Evolutionary conservation across 2,329 filamentous ascomycete genomes (phyloP).

Genomic region (Pleomassaria siparia): DNA sequence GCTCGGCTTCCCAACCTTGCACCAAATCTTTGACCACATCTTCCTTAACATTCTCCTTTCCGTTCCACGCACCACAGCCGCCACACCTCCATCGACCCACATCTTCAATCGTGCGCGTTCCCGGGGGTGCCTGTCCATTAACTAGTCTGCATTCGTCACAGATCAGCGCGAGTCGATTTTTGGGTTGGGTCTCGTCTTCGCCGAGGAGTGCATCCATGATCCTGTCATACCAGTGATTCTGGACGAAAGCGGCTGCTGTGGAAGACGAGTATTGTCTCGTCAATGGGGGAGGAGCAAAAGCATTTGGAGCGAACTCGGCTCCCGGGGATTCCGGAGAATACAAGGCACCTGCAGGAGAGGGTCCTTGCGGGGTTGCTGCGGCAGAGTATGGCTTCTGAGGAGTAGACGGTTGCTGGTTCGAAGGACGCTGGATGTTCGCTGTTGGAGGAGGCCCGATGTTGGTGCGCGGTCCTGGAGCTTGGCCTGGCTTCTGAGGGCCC

Average conservation of each 20-base stretch:
- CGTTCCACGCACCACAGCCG: slow-evolving; percentile 80
- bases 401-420: slow-evolving; percentile 32
- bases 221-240: slow-evolving; percentile 87
- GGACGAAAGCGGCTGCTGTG: slow-evolving; percentile 40
- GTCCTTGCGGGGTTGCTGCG: slow-evolving; percentile 17
- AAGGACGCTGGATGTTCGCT: slow-evolving; percentile 60
- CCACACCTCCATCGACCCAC: slow-evolving; percentile 87
- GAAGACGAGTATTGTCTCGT: slow-evolving; percentile 35
- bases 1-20: slow-evolving; percentile 52
- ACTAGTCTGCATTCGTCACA: slow-evolving; percentile 82
- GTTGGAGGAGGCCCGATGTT: slow-evolving; percentile 63
- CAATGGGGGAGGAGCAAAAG: slow-evolving; percentile 49
- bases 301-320: slow-evolving; percentile 75
- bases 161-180: slow-evolving; percentile 87
- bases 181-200: slow-evolving; percentile 89
- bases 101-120: slow-evolving; percentile 73
- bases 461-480: slow-evolving; percentile 48
- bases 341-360: slow-evolving; percentile 12
- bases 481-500: slow-evolving; percentile 30
- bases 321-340: slow-evolving; percentile 29
- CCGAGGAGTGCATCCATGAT: slow-evolving; percentile 89
- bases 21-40: slow-evolving; percentile 56
- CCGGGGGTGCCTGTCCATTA: slow-evolving; percentile 93
- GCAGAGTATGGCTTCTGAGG: slow-evolving; percentile 22
- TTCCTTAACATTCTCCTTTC: slow-evolving; percentile 72